phyloP scores from a whole-genome alignment of 106 monocot species.

The Chionographis japonica region DNA sequence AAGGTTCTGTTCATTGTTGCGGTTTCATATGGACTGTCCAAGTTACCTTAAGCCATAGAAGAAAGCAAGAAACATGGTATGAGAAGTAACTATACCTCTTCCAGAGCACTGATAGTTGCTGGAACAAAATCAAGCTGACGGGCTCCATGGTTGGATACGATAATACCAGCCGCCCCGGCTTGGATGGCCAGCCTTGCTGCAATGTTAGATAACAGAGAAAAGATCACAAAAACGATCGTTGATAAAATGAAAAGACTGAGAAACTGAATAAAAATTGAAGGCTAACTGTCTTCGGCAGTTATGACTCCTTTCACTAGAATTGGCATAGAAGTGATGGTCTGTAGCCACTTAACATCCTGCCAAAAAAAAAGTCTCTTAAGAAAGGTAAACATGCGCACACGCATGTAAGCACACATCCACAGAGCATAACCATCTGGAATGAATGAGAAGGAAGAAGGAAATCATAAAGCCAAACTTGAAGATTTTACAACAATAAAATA shows the following conservation, averaged over 20 bases:
- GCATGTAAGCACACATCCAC: too few relatives aligned
- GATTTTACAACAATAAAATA: too few relatives aligned
- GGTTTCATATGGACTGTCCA: too few relatives aligned
- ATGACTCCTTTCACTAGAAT: constrained; percentile 71
- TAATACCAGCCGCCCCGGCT: constrained; percentile 59
- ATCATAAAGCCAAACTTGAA: too few relatives aligned
- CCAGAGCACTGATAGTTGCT: constrained; percentile 57
- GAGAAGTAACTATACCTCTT: constrained; percentile 46
- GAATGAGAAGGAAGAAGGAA: too few relatives aligned
- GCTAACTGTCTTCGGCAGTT: constrained; percentile 63
- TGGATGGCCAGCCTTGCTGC: constrained; percentile 64
- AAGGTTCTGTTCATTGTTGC: too few relatives aligned
- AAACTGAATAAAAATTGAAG: background rate
- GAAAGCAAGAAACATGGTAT: background rate
- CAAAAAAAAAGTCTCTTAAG: background rate
- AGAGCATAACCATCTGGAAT: too few relatives aligned
- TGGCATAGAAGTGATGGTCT: constrained; percentile 65
- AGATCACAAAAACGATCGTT: background rate
- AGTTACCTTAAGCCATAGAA: background rate
- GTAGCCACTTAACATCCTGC: constrained; percentile 81
- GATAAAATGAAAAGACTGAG: background rate
- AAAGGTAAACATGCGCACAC: too few relatives aligned
- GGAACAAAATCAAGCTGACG: constrained; percentile 72
- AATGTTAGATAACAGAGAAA: background rate
- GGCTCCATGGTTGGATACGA: constrained; percentile 81